Evolutionary conservation across 345 rosid species (phyloP), one percentile per base, ranked within the genome.

Genomic region (Hibiscus tridactylites): DNA sequence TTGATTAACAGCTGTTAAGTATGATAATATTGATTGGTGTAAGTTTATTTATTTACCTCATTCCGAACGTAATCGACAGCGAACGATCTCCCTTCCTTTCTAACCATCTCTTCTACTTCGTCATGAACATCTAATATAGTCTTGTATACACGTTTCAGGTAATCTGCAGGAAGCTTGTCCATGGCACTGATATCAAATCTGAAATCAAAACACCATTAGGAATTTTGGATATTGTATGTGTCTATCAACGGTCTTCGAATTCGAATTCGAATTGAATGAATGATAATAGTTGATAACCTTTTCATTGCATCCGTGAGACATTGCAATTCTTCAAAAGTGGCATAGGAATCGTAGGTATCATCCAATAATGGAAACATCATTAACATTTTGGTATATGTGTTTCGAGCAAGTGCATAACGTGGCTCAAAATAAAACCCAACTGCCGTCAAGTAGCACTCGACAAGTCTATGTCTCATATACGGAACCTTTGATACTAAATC

Each of bases 141-240:
- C 1, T 54, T 6, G 17, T 67, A 83, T 3, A 56, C 31, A 6
- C 42, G 4, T 9, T 77, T 77, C 74, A 47, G 62, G 12, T 61
- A 65, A 26, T 70, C 72, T 26, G 73, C n/a, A 0, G 61, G 81
- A 9, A 79, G 65, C 11, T 79, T 19, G 5, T 62, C 44, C 9
- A 69, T 5, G 1, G 71, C 70, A 9, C 24, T 64, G 17, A 80
- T 44, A 46, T 83, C 81, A 76, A 78, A 80, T 33, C 44, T 39
- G 2, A 39, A 39, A 39, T 39, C 44, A 2, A 3, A 39, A 39
- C 44, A 7, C 24, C 1, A 21, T 21, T 21, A 21, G 24, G 24
- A 21, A 21, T 21, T 21, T 1, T 0, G 44, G 9, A 39, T 39
- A 37, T 6, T 37, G 42, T 37, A 37, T 37, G 42, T 37, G 6